Base-by-base conservation (phyloP, 805 yeast species). In the Candida jianshihensis region DNA sequence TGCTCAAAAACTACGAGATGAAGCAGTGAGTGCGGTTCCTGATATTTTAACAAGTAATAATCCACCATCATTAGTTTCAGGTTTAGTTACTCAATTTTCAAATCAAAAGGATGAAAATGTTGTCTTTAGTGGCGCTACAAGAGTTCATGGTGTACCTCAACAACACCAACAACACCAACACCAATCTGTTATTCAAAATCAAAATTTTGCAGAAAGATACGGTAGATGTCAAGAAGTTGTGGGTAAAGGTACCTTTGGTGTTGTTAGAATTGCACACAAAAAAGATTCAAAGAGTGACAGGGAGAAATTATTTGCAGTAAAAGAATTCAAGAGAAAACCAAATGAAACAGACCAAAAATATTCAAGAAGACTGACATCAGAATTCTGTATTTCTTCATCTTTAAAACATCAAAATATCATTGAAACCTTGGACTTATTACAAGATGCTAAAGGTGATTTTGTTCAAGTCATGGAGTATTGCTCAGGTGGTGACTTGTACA, bases 191-290 rank as follows among this genome's bases (percentile, higher is more conserved):
- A 24, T 42, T 4, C 29, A 37, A 9, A 46, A 43, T 37, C 75
- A 76, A 33, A 75, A 89, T 9, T 82, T 90, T 57, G 81, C 78
- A 8, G 89, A 88, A 48, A 84, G 89, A 56, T 90, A 90, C 57
- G 98, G 98, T 30, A 73, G 83, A 35, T 90, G 97, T 57, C 96
- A 87, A 60, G 97, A 90, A 57, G 85, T 89, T 33, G 75, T 92
- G 44, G 98, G 98, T 19, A 73, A 84, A 35, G 97, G 97, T 16
- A 79, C 96, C 0, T 90, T 84, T 64, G 98, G 98, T 15, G 86
- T 87, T 31, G 97, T 90, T 16, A 70, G 96, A 42, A 75, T 92
- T 5, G 73, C 95, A 6, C 97, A 89, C 64, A 81, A 81, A 56
- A 77, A 73, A 49, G 46, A 62, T 9, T 51, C 47, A 12, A 43